A percentile compares a stretch with the other conserved stretches of the same genome.
Conservation (phyloP, 345 rosid genomes). For the Citrus inodora region DNA sequence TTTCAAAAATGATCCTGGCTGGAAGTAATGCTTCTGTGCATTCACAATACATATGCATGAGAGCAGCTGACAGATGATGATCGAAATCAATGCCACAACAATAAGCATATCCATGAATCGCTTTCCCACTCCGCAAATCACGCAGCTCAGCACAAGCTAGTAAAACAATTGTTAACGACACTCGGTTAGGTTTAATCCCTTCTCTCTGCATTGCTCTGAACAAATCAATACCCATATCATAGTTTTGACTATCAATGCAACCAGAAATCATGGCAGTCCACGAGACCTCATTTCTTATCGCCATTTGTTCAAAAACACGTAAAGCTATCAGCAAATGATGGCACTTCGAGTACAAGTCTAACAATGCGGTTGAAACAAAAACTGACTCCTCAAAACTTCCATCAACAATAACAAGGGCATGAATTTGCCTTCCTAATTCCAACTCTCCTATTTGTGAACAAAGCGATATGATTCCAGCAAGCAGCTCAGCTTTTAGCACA, state of each 20-base stretch:
- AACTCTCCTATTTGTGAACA: constrained; percentile 24
- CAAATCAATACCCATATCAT: constrained; percentile 30
- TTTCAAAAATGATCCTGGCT: constrained; percentile 40
- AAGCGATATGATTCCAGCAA: constrained; percentile 41
- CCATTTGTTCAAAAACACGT: constrained; percentile 35
- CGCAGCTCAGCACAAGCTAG: constrained; percentile 34
- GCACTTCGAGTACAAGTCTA: constrained; percentile 47
- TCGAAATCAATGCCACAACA: constrained; percentile 36
- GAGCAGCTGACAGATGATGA: constrained; percentile 33
- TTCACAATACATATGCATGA: constrained; percentile 41
- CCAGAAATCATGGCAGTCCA: constrained; percentile 63
- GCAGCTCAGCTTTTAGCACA: constrained; percentile 45
- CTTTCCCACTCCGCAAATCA: constrained; percentile 32
- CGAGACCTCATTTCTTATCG: constrained; percentile 43
- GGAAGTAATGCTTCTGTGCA: constrained; percentile 13
- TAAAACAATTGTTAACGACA: constrained; percentile 34
- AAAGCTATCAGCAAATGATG: constrained; percentile 29
- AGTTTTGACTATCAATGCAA: constrained; percentile 30
- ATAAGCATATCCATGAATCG: constrained; percentile 51
- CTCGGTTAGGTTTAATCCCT: constrained; percentile 45
- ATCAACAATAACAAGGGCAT: constrained; percentile 43
- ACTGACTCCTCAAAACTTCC: constrained; percentile 30
- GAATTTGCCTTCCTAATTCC: constrained; percentile 37
- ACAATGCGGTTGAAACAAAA: constrained; percentile 41
- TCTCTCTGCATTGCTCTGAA: constrained; percentile 45